These are phyloP conservation scores for Aspergillus candidus DNA, from an alignment of 2,329 filamentous ascomycete genomes.

Conservation along the genomic window DNA sequence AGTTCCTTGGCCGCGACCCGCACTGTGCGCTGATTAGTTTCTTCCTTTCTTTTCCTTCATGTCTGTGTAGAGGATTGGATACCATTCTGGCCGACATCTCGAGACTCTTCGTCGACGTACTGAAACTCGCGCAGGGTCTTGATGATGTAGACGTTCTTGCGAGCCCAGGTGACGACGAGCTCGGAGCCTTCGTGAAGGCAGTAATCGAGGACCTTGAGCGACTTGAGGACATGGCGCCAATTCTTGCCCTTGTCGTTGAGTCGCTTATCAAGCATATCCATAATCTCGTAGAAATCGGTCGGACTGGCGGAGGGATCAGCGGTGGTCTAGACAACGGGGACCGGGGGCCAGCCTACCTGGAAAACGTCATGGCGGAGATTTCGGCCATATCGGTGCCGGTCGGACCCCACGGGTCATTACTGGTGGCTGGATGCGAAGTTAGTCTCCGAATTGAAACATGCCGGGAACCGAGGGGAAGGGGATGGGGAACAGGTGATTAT, in stretches of 20 bases:
- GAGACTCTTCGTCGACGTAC: conserved; percentile 90
- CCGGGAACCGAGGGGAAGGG: conserved; percentile 1
- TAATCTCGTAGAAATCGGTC: conserved; percentile 97
- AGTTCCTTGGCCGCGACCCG: conserved; percentile 94
- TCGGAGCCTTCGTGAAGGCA: conserved; percentile 96
- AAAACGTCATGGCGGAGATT: conserved; percentile 95
- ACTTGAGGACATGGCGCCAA: conserved; percentile 97
- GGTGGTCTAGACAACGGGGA: not conserved
- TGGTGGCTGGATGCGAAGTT: conserved; percentile 64
- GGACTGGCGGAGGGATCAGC: conserved; percentile 51
- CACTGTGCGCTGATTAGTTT: conserved; percentile 49
- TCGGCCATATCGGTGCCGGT: conserved; percentile 98
- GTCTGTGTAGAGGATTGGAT: conserved; percentile 28
- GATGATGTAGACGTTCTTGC: conserved; percentile 97
- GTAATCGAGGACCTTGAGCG: conserved; percentile 95
- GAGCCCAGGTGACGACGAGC: conserved; percentile 92
- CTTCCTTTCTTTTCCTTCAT: not conserved
- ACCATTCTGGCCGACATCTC: conserved; percentile 97
- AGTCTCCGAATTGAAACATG: too few species aligned
- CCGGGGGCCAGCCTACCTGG: conserved; percentile 62
- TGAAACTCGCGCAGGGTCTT: conserved; percentile 97
- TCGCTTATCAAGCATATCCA: conserved; percentile 99
- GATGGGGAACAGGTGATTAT: not conserved
- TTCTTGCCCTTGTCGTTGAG: conserved; percentile 99
- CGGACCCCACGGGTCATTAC: conserved; percentile 97